A percentile compares a stretch with the other conserved stretches of the same genome.
Evolutionary conservation across 345 rosid species (phyloP).

Genomic region (Brassica cretica): DNA sequence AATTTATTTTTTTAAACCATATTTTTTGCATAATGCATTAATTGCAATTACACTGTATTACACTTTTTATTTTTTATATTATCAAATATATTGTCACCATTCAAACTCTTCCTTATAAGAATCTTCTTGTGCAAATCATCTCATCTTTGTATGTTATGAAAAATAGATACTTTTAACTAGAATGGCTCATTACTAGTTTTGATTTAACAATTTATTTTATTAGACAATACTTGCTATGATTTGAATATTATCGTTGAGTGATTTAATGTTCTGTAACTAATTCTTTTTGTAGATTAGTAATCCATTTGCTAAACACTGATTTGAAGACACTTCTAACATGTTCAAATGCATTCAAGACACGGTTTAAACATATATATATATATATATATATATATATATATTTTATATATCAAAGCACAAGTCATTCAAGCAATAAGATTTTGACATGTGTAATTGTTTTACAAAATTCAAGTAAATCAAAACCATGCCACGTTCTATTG

Average conservation of each 20-base stretch:
- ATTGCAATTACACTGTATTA: too few relatives aligned
- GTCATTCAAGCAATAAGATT: too few relatives aligned
- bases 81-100: too few relatives aligned
- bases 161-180: not conserved
- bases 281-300: not conserved
- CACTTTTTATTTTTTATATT: not conserved
- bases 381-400: too few relatives aligned
- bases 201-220: not conserved
- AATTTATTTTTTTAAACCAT: too few relatives aligned
- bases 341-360: not conserved
- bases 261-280: not conserved
- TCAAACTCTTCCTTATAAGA: not conserved
- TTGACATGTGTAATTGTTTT: too few relatives aligned
- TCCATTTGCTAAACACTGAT: not conserved
- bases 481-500: too few relatives aligned
- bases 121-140: not conserved
- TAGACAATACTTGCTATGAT: not conserved
- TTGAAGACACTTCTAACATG: not conserved
- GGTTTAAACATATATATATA: too few relatives aligned
- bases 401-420: too few relatives aligned
- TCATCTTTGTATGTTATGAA: not conserved
- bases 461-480: too few relatives aligned
- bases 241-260: not conserved
- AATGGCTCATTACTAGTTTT: not conserved
- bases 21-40: too few relatives aligned